Base-by-base conservation (phyloP, 2,329 filamentous ascomycete genomes). In the Dactylellina leptospora region DNA sequence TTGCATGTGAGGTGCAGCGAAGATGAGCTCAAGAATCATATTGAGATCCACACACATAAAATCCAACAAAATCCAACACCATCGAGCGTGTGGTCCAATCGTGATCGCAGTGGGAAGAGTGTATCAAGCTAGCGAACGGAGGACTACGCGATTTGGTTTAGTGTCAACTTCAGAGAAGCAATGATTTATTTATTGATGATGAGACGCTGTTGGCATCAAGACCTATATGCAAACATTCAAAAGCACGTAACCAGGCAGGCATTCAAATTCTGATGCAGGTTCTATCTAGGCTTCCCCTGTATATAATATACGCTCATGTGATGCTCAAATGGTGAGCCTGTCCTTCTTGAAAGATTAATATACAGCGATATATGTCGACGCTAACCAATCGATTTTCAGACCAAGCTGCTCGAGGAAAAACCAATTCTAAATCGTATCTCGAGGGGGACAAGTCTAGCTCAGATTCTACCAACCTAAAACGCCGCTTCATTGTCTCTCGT, bases 61-160 rank as follows among this genome's bases (percentile, higher is more conserved):
- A 33, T 51, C 47, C 47, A 51, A 51, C 47, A 33, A 33, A 18
- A 30, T 33, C 47, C 47, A 51, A 51, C 47, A 20, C 47, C 42
- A 23, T 5, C 20, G 6, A 16, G 42, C 9, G 42, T 50, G 45
- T 50, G 45, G 45, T 16, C 45, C 47, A 51, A 51, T 51, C 2
- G 27, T 23, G 6, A 23, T 48, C 20, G 44, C 23, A 20, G 27
- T 8, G 11, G 44, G 27, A 20, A 23, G 44, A 13, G 5, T 27
- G 18, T n/a, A n/a, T n/a, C n/a, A n/a, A n/a, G n/a, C n/a, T n/a
- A 13, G 22, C 5, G 5, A 48, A 22, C 25, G 22, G 16, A n/a
- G 27, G 20, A 27, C 22, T 27, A 25, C 22, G 44, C 44, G 9
- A 48, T 48, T 13, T 11, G 44, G 44, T 9, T 27, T 48, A 48